Percentiles rank a stretch among this genome's conserved stretches.
phyloP scores from a whole-genome alignment of 805 yeast species.

The Wickerhamomyces sydowiorum region DNA sequence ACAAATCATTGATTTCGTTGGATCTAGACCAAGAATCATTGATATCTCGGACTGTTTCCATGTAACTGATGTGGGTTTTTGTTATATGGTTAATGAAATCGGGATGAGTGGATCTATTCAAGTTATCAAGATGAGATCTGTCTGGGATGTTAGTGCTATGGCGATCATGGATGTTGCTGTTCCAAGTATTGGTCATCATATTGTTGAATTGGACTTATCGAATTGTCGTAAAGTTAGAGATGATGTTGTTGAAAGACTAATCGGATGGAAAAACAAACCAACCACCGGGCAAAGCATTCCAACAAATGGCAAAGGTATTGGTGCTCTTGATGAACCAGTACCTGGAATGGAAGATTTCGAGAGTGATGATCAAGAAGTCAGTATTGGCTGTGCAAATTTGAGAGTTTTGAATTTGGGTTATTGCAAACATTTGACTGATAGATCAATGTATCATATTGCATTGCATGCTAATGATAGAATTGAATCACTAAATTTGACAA shows the following conservation, averaged over 20 bases:
- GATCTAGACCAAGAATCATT: conserved; percentile 55
- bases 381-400: conserved; percentile 55
- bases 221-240: conserved; percentile 73
- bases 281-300: not conserved
- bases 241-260: conserved; percentile 61
- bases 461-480: conserved; percentile 50
- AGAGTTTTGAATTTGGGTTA: conserved; percentile 56
- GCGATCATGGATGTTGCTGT: conserved; percentile 74
- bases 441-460: conserved; percentile 58
- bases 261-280: conserved; percentile 41
- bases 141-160: conserved; percentile 77
- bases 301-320: not conserved
- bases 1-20: conserved; percentile 63
- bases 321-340: conserved; percentile 17
- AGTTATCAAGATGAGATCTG: conserved; percentile 54
- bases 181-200: conserved; percentile 52
- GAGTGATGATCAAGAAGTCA: conserved; percentile 1
- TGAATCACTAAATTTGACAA: conserved; percentile 53
- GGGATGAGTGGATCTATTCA: conserved; percentile 59
- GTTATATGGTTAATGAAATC: conserved; percentile 62
- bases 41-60: conserved; percentile 73
- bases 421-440: conserved; percentile 71
- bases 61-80: conserved; percentile 70
- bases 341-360: conserved; percentile 27
- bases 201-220: conserved; percentile 59